phyloP scores from a whole-genome alignment of 352 stramenopile genomes.

The Aphanomyces stellatus region DNA sequence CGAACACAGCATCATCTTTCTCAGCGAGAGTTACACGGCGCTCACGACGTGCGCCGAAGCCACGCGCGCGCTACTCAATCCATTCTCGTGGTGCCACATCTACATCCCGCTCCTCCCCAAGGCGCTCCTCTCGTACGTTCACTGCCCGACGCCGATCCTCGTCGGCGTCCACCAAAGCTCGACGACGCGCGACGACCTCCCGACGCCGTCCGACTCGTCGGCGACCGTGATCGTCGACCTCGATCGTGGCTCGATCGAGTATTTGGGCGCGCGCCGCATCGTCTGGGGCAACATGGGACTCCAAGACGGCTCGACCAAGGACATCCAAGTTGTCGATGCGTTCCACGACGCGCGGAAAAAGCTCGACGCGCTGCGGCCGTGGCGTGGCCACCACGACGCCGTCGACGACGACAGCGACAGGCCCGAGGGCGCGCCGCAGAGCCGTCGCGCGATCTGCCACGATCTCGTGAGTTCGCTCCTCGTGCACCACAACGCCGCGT shows the following conservation, averaged over 20 bases:
- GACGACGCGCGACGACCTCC: slow-evolving; percentile 44
- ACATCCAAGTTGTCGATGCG: slow-evolving; percentile 43
- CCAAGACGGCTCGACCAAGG: slow-evolving; percentile 26
- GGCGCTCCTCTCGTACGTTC: slow-evolving; percentile 76
- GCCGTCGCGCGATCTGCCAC: slow-evolving; percentile 45
- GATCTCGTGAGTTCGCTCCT: slow-evolving; percentile 59
- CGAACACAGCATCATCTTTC: slow-evolving; percentile 82
- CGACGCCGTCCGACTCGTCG: slow-evolving; percentile 44
- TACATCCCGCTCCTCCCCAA: slow-evolving; percentile 82
- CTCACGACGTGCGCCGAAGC: slow-evolving; percentile 76
- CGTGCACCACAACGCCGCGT: slow-evolving; percentile 57
- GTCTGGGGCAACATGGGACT: slow-evolving; percentile 53
- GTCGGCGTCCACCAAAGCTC: slow-evolving; percentile 75
- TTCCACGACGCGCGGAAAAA: slow-evolving; percentile 46
- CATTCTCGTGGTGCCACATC: slow-evolving; percentile 86
- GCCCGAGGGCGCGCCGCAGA: slow-evolving; percentile 14
- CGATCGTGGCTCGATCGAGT: slow-evolving; percentile 63
- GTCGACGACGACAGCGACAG: slow-evolving; percentile 23
- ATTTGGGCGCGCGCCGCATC: slow-evolving; percentile 44
- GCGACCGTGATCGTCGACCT: slow-evolving; percentile 71
- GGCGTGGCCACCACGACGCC: slow-evolving; percentile 30
- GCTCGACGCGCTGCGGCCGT: slow-evolving; percentile 42
- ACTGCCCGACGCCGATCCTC: slow-evolving; percentile 86
- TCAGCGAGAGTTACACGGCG: slow-evolving; percentile 73
- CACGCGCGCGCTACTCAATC: slow-evolving; percentile 74